phyloP scores from a whole-genome alignment of 305 asterid species.

The Striga hermonthica region DNA sequence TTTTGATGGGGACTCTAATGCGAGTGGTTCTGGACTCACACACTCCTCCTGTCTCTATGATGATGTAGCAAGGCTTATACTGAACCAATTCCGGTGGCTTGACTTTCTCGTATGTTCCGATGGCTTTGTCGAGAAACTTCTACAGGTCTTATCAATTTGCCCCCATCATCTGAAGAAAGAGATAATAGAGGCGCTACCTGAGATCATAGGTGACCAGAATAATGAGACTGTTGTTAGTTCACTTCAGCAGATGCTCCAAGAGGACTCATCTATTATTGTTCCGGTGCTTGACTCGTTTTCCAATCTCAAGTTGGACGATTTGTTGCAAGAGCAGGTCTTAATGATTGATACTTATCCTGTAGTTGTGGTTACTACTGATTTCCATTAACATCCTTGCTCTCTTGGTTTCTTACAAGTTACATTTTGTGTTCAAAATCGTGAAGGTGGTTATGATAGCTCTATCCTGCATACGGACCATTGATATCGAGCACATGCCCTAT shows the following conservation, averaged over 20 bases:
- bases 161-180: conserved; percentile 76
- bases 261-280: conserved; percentile 72
- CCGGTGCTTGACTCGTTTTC: conserved; percentile 78
- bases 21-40: conserved; percentile 35
- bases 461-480: conserved; percentile 82
- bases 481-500: conserved; percentile 71
- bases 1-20: conserved; percentile 48
- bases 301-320: conserved; percentile 74
- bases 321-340: conserved; percentile 69
- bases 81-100: conserved; percentile 83
- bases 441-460: conserved; percentile 69
- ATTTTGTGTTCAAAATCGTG: conserved; percentile 20
- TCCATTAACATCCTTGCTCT: neutral
- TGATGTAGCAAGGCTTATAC: conserved; percentile 68
- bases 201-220: conserved; percentile 72
- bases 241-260: conserved; percentile 77
- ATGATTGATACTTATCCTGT: conserved; percentile 20
- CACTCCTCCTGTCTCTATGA: conserved; percentile 53
- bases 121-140: conserved; percentile 63
- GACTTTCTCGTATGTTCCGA: conserved; percentile 75
- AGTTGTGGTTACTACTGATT: conserved; percentile 24
- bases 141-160: conserved; percentile 71
- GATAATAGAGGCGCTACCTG: conserved; percentile 84
- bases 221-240: conserved; percentile 57
- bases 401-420: neutral